Conservation (phyloP, 768 basidiomycete species). For the Tricholoma saponaceum region DNA sequence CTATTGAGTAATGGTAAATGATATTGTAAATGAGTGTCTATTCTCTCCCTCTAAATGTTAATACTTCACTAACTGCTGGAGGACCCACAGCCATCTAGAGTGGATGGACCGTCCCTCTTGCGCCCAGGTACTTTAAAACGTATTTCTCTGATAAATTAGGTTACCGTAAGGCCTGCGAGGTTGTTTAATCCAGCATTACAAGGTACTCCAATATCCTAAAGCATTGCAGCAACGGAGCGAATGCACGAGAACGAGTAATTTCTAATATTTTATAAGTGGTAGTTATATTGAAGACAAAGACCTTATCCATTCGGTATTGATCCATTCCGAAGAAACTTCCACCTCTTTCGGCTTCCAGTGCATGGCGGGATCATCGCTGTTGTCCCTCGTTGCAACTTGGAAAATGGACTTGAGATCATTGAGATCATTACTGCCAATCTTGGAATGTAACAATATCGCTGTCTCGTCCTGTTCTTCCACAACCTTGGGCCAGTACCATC, state of each 20-base stretch:
- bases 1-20: not conserved
- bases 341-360: constrained; percentile 9
- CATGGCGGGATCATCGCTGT: not conserved
- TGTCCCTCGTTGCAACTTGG: not conserved
- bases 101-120: too few species aligned
- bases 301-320: constrained; percentile 38
- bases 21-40: too few species aligned
- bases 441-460: constrained; percentile 12
- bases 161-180: too few species aligned
- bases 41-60: too few species aligned
- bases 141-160: too few species aligned
- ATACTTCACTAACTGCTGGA: too few species aligned
- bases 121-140: too few species aligned
- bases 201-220: too few species aligned
- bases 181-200: too few species aligned
- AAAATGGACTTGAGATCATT: not conserved
- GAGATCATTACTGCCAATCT: constrained; percentile 8
- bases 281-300: constrained; percentile 28
- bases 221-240: too few species aligned
- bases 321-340: constrained; percentile 32
- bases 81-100: too few species aligned
- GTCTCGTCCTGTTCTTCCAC: constrained; percentile 20
- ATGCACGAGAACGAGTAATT: too few species aligned
- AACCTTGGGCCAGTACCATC: constrained; percentile 49
- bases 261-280: not conserved